Conservation (phyloP, 176 grass and related monocot species). For the Carex kokanica region DNA sequence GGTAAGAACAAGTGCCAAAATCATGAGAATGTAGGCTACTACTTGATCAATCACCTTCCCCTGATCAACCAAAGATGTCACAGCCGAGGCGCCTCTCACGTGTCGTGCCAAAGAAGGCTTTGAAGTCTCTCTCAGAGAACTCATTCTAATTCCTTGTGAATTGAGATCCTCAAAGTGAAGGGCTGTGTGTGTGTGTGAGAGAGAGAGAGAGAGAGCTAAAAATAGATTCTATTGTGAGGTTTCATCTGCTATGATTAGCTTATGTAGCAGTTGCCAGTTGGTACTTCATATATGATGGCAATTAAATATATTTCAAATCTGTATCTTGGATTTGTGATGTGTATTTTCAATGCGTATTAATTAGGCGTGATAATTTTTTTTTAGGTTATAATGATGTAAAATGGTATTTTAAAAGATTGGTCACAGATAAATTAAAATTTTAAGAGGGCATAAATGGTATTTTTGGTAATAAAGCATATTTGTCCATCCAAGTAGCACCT, state of each 20-base stretch:
- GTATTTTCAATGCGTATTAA: neutral
- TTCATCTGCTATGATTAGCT: constrained; percentile 14
- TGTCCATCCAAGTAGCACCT: neutral
- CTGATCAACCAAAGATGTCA: neutral
- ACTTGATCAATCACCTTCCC: constrained; percentile 18
- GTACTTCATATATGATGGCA: neutral
- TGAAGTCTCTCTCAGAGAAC: neutral
- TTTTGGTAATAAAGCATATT: neutral
- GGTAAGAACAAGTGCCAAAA: constrained; percentile 18
- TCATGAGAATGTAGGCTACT: constrained; percentile 20
- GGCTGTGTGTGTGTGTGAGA: neutral
- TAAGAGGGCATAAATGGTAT: neutral
- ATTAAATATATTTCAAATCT: neutral
- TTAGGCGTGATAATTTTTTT: neutral
- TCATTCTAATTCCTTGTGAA: constrained; percentile 14
- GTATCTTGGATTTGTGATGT: neutral
- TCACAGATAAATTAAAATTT: neutral
- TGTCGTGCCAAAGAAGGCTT: neutral
- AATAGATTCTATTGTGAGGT: neutral
- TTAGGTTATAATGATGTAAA: neutral
- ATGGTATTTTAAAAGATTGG: too few relatives aligned
- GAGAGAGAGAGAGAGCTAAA: neutral
- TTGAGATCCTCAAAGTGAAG: neutral
- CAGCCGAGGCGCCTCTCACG: neutral
- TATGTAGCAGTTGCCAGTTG: constrained; percentile 17